A percentile compares a stretch with the other conserved stretches of the same genome.
phyloP scores from a whole-genome alignment of 2,329 filamentous ascomycete genomes.

The Colletotrichum noveboracense region DNA sequence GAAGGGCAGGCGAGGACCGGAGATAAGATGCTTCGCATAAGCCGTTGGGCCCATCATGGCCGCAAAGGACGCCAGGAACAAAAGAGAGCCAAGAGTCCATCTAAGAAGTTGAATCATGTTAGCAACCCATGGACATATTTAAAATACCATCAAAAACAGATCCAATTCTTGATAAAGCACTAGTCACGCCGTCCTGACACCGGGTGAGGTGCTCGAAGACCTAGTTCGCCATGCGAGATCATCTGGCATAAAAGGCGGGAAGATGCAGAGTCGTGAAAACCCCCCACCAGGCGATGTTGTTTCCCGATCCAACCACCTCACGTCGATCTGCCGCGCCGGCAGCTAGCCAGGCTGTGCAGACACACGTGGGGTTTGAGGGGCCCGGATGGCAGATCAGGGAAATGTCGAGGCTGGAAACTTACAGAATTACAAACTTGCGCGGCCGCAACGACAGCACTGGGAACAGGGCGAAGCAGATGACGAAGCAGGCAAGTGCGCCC shows the following conservation, averaged over 20 bases:
- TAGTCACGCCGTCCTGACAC: conserved; percentile 15
- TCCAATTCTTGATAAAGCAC: background rate
- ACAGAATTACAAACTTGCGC: conserved; percentile 96
- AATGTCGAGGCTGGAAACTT: conserved; percentile 56
- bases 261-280: conserved; percentile 33
- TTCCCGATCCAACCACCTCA: background rate
- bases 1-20: conserved; percentile 85
- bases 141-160: background rate
- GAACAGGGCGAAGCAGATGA: conserved; percentile 90
- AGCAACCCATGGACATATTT: conserved; percentile 14
- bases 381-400: background rate
- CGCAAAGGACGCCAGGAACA: conserved; percentile 92
- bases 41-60: conserved; percentile 90
- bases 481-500: conserved; percentile 88
- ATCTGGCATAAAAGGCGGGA: conserved; percentile 37
- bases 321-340: conserved; percentile 11
- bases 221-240: conserved; percentile 27
- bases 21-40: conserved; percentile 85
- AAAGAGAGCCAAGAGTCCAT: conserved; percentile 90
- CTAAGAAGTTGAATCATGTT: conserved; percentile 53
- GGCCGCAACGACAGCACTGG: conserved; percentile 81
- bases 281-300: background rate
- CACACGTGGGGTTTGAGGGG: background rate
- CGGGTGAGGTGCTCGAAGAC: background rate
- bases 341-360: background rate